Conservation (phyloP, 1,139 yeast species). For the Pichia sp. region DNA sequence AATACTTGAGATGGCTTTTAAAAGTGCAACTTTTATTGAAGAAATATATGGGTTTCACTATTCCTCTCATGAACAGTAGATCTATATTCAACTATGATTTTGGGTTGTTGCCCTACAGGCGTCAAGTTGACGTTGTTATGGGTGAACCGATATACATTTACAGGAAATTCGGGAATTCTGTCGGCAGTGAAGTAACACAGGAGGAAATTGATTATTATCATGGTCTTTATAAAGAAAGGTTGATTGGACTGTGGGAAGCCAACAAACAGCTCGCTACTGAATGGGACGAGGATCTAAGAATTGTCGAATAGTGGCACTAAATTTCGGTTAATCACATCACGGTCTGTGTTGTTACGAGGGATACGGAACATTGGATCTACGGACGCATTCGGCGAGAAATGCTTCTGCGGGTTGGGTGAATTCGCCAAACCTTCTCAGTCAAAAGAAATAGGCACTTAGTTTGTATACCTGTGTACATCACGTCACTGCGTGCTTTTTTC, state of each 20-base stretch:
- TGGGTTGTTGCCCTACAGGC: slow-evolving; percentile 81
- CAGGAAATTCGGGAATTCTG: slow-evolving; percentile 13
- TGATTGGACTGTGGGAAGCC: slow-evolving; percentile 58
- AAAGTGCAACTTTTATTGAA: slow-evolving; percentile 67
- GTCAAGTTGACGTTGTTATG: slow-evolving; percentile 68
- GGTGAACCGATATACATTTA: slow-evolving; percentile 40
- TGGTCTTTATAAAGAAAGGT: slow-evolving; percentile 54
- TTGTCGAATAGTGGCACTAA: slow-evolving; percentile 18
- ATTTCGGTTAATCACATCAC: too few relatives aligned
- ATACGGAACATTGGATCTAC: too few relatives aligned
- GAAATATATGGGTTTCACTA: slow-evolving; percentile 64
- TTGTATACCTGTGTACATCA: too few relatives aligned
- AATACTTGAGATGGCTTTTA: not conserved
- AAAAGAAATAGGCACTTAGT: too few relatives aligned
- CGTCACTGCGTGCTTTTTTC: too few relatives aligned
- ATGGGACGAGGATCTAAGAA: slow-evolving; percentile 20
- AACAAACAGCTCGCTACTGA: slow-evolving; percentile 34
- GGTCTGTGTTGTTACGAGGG: too few relatives aligned
- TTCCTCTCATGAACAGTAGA: slow-evolving; percentile 90
- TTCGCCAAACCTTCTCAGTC: too few relatives aligned
- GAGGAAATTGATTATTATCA: slow-evolving; percentile 64
- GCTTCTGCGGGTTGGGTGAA: too few relatives aligned
- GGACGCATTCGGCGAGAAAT: too few relatives aligned
- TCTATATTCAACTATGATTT: slow-evolving; percentile 89
- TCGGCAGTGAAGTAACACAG: slow-evolving; percentile 34